Percentiles rank a stretch among this genome's conserved stretches.
Conservation (phyloP, 169 alveolate genomes). For the Cryptosporidium sp. region DNA sequence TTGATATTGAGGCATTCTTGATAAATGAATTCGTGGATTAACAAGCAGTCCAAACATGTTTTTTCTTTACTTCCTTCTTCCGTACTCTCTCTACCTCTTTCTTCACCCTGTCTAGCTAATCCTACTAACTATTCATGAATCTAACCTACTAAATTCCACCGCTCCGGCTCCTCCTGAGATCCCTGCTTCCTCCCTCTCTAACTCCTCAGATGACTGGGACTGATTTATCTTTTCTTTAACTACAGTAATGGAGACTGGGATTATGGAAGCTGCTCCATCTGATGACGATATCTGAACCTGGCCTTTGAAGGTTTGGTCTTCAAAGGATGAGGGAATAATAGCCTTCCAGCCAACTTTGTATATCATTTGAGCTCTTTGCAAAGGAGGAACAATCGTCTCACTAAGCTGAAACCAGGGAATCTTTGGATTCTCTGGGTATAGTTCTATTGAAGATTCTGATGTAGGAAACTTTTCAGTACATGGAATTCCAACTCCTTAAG, state of each 20-base stretch:
- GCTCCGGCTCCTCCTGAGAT: neutral
- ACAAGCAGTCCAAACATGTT: too few species aligned
- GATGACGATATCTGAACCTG: slow-evolving; percentile 51
- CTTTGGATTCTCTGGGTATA: slow-evolving; percentile 54
- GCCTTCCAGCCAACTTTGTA: slow-evolving; percentile 61
- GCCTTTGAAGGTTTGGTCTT: slow-evolving; percentile 33
- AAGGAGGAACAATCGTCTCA: slow-evolving; percentile 57
- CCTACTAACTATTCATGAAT: neutral
- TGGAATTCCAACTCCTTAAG: slow-evolving; percentile 72
- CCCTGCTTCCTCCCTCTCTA: neutral
- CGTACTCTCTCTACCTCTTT: too few species aligned
- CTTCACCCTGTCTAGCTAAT: neutral
- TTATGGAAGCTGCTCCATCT: slow-evolving; percentile 63
- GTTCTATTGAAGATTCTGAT: slow-evolving; percentile 49
- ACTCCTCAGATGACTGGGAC: neutral
- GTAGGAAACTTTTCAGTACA: slow-evolving; percentile 49
- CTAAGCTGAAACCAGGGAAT: slow-evolving; percentile 69
- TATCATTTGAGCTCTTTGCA: slow-evolving; percentile 47
- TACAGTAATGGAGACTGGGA: slow-evolving; percentile 36
- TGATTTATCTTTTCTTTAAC: neutral
- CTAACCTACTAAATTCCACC: neutral
- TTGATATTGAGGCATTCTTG: neutral
- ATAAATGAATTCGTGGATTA: neutral
- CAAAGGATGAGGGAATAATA: neutral
- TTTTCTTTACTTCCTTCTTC: too few species aligned